Conservation (phyloP, 2,329 filamentous ascomycete genomes). For the Aphanocladium album region DNA sequence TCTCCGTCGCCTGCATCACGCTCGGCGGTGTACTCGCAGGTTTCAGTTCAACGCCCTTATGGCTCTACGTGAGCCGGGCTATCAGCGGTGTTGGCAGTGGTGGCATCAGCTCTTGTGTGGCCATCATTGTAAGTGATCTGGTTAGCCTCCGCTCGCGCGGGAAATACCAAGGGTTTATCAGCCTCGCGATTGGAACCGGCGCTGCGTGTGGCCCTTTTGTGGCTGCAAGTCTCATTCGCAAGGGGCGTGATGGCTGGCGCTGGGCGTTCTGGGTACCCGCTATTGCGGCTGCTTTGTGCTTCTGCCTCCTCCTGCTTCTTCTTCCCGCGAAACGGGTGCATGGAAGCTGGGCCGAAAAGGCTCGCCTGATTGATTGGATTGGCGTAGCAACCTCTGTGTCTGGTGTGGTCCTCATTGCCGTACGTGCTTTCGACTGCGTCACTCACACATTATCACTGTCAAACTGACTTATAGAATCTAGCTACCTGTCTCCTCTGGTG, state of each 20-base stretch:
- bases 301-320: not conserved
- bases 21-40: slow-evolving; percentile 31
- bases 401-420: not conserved
- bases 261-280: not conserved
- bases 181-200: not conserved
- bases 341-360: not conserved
- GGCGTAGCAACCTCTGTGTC: not conserved
- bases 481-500: not conserved
- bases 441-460: not conserved
- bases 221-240: not conserved
- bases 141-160: slow-evolving; percentile 61
- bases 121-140: slow-evolving; percentile 62
- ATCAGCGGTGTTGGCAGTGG: slow-evolving; percentile 53
- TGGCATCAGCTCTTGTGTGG: slow-evolving; percentile 61
- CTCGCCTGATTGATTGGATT: not conserved
- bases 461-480: not conserved
- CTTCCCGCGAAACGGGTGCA: not conserved
- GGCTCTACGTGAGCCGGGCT: slow-evolving; percentile 27
- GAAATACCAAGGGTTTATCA: slow-evolving; percentile 56
- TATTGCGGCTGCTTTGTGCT: not conserved
- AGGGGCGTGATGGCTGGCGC: not conserved
- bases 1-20: slow-evolving; percentile 30
- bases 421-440: not conserved
- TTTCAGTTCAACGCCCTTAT: slow-evolving; percentile 26
- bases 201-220: not conserved